phyloP scores from a whole-genome alignment of 345 rosid genomes.

The Sisymbrium irio region DNA sequence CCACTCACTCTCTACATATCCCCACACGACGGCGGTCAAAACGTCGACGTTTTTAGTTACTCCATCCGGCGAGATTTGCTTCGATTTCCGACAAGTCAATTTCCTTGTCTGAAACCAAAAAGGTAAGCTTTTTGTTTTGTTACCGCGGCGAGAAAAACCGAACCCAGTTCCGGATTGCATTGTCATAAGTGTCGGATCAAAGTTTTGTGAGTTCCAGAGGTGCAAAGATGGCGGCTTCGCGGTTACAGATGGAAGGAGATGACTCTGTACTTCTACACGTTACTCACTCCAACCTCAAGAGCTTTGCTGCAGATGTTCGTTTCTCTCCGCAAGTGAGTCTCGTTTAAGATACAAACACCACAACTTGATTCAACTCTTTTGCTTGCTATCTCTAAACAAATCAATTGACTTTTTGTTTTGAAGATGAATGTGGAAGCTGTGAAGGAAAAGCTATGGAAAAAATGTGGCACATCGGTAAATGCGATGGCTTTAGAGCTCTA shows the following conservation, averaged over 20 bases:
- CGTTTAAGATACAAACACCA: neutral
- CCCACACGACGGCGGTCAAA: neutral
- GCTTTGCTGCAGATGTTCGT: conserved; percentile 62
- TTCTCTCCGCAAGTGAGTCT: conserved; percentile 68
- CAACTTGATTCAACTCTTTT: neutral
- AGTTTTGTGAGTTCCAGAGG: conserved; percentile 11
- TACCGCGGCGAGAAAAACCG: too few species aligned
- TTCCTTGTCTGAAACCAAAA: neutral
- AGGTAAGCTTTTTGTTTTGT: neutral
- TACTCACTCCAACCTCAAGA: conserved; percentile 78
- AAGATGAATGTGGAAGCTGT: conserved; percentile 73
- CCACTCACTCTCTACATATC: neutral
- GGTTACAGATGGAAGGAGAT: conserved; percentile 50
- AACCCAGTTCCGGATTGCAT: too few species aligned
- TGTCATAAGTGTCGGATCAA: neutral
- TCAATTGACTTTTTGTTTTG: neutral
- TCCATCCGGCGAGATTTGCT: conserved; percentile 16
- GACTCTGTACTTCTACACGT: conserved; percentile 68
- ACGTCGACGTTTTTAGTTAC: neutral
- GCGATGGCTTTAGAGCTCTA: conserved; percentile 79
- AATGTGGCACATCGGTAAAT: conserved; percentile 77
- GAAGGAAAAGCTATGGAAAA: conserved; percentile 87
- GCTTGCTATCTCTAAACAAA: neutral
- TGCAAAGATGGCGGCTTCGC: conserved; percentile 36
- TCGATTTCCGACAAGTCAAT: neutral